These are phyloP conservation scores for Thermomucor indicae-seudaticae DNA, from an alignment of 371 early-diverging fungal species.

Conservation along the genomic window DNA sequence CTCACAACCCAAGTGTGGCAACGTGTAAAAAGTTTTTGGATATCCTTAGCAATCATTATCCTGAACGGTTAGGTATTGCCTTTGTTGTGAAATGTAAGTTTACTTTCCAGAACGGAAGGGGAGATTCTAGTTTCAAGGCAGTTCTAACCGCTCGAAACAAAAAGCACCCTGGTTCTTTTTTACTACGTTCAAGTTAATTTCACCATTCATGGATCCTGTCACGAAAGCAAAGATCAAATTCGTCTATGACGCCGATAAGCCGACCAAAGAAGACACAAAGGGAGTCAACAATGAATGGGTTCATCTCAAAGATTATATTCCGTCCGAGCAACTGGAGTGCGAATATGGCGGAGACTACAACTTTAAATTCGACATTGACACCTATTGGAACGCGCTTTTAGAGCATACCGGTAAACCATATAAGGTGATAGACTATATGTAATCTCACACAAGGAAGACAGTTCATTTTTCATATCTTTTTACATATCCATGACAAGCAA, in stretches of 20 bases:
- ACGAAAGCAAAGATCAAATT: constrained; percentile 86
- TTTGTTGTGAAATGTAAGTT: constrained; percentile 45
- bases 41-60: constrained; percentile 82
- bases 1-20: constrained; percentile 65
- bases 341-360: constrained; percentile 61
- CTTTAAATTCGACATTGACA: constrained; percentile 53
- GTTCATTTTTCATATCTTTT: too few species aligned
- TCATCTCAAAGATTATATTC: constrained; percentile 48
- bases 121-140: not conserved
- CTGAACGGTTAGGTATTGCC: constrained; percentile 65
- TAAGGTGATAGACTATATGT: constrained; percentile 34
- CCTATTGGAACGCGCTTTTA: constrained; percentile 55
- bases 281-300: constrained; percentile 39
- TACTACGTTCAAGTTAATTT: constrained; percentile 72
- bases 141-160: not conserved
- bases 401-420: constrained; percentile 38
- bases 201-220: constrained; percentile 89
- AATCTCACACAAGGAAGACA: too few species aligned
- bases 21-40: constrained; percentile 76
- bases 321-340: constrained; percentile 46
- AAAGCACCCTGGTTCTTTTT: constrained; percentile 87
- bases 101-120: not conserved
- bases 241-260: constrained; percentile 43
- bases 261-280: constrained; percentile 11
- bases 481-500: too few species aligned